phyloP scores from a whole-genome alignment of 352 stramenopile genomes.

The Phytophthora tentaculata region DNA sequence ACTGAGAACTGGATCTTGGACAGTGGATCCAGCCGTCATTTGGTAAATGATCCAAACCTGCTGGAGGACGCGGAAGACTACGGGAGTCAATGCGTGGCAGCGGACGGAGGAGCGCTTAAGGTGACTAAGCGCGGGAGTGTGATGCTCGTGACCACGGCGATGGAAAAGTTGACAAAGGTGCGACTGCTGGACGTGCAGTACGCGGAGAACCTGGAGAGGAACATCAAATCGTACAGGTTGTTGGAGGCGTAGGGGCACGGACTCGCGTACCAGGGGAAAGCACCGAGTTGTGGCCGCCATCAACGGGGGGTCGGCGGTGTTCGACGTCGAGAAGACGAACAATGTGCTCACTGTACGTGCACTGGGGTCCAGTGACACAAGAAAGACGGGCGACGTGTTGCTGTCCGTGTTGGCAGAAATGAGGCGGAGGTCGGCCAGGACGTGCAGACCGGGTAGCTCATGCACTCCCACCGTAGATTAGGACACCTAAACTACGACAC shows the following conservation, averaged over 20 bases:
- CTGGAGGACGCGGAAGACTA: too few relatives aligned
- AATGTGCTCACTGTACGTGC: constrained; percentile 13
- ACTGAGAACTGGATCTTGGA: background rate
- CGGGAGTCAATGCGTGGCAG: background rate
- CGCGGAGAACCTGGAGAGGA: constrained; percentile 20
- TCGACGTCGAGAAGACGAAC: constrained; percentile 13
- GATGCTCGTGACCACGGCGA: constrained; percentile 3
- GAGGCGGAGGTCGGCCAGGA: background rate
- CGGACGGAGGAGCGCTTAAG: background rate
- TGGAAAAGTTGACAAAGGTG: constrained; percentile 9
- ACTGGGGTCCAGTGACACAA: background rate
- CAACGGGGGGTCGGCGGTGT: background rate
- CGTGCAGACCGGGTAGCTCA: constrained; percentile 3
- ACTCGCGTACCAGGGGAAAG: constrained; percentile 1
- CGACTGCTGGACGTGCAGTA: constrained; percentile 10
- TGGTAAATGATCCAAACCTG: constrained; percentile 15
- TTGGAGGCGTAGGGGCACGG: constrained; percentile 15
- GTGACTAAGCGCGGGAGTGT: background rate
- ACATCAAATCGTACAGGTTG: constrained; percentile 27
- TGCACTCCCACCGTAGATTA: constrained; percentile 21
- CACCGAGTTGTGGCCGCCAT: constrained; percentile 3
- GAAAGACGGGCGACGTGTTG: background rate
- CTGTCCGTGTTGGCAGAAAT: constrained; percentile 21
- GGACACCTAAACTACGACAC: constrained; percentile 24
- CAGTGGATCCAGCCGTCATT: constrained; percentile 2